Evolutionary conservation across 805 yeast species (phyloP).

Genomic region (Candida ficus): DNA sequence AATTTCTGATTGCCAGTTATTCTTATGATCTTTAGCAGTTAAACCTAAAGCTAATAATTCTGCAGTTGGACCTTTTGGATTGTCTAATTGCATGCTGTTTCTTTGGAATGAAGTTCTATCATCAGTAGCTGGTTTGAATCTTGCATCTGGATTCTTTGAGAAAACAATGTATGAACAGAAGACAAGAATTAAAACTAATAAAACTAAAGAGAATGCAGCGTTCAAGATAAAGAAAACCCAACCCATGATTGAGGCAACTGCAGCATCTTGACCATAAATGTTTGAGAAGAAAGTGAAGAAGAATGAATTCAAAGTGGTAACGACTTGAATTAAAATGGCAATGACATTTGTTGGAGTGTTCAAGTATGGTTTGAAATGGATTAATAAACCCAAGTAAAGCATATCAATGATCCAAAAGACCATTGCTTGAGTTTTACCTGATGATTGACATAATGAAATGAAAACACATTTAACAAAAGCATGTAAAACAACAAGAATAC

Average conservation of each 20-base stretch:
- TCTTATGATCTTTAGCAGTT: conserved; percentile 79
- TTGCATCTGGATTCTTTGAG: conserved; percentile 83
- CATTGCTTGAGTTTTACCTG: conserved; percentile 79
- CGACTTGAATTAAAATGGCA: conserved; percentile 66
- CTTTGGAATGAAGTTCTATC: conserved; percentile 88
- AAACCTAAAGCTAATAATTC: conserved; percentile 71
- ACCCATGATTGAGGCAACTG: conserved; percentile 83
- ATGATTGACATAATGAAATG: conserved; percentile 71
- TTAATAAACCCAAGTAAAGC: conserved; percentile 58
- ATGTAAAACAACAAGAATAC: conserved; percentile 56
- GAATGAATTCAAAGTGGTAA: conserved; percentile 73
- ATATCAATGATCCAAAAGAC: conserved; percentile 74
- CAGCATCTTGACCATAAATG: conserved; percentile 73
- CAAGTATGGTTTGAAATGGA: conserved; percentile 67
- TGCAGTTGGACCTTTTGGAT: conserved; percentile 30
- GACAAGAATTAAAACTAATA: conserved; percentile 65
- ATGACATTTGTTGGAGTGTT: conserved; percentile 78
- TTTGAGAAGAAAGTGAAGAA: conserved; percentile 83
- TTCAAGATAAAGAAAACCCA: conserved; percentile 84
- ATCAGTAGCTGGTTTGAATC: conserved; percentile 84
- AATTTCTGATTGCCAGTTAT: conserved; percentile 64
- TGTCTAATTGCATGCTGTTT: conserved; percentile 24
- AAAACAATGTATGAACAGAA: conserved; percentile 57
- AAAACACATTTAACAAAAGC: conserved; percentile 63
- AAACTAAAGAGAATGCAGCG: conserved; percentile 78